Conservation (phyloP, 495 filamentous ascomycete genomes). For the Xylaria intraflava region DNA sequence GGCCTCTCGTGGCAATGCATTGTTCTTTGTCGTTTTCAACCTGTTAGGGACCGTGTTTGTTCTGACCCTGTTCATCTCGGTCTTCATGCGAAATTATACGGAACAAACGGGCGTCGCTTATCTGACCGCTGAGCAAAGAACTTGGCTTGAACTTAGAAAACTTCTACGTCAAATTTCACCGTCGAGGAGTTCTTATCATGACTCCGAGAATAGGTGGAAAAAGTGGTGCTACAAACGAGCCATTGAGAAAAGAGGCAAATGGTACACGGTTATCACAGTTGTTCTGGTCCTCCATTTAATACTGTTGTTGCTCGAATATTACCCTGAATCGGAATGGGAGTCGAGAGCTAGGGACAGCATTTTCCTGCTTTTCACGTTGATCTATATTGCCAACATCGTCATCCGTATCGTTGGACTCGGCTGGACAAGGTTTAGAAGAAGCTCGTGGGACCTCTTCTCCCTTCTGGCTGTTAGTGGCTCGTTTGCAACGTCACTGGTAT, state of each 20-base stretch:
- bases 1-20: conserved; percentile 70
- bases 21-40: conserved; percentile 97
- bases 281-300: conserved; percentile 78
- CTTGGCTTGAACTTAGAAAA: conserved; percentile 94
- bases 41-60: conserved; percentile 95
- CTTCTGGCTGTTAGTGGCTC: conserved; percentile 79
- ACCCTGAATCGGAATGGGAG: conserved; percentile 63
- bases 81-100: conserved; percentile 99
- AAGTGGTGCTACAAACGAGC: conserved; percentile 92
- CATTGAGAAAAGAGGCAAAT: conserved; percentile 88
- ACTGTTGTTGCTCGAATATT: conserved; percentile 79
- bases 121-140: conserved; percentile 91
- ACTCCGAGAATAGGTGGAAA: conserved; percentile 67
- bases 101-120: conserved; percentile 98
- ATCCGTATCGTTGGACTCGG: conserved; percentile 83
- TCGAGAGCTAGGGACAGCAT: conserved; percentile 61
- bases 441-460: conserved; percentile 93
- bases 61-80: conserved; percentile 94
- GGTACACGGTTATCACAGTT: conserved; percentile 74
- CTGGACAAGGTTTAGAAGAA: conserved; percentile 86
- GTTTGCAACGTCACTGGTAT: conserved; percentile 65
- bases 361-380: conserved; percentile 76
- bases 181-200: conserved; percentile 76
- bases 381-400: conserved; percentile 78
- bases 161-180: conserved; percentile 88